Percentiles rank a stretch among this genome's conserved stretches.
These are phyloP conservation scores for Backusella mclennaniae DNA, from an alignment of 192 early-diverging fungal species.

Conservation along the genomic window DNA sequence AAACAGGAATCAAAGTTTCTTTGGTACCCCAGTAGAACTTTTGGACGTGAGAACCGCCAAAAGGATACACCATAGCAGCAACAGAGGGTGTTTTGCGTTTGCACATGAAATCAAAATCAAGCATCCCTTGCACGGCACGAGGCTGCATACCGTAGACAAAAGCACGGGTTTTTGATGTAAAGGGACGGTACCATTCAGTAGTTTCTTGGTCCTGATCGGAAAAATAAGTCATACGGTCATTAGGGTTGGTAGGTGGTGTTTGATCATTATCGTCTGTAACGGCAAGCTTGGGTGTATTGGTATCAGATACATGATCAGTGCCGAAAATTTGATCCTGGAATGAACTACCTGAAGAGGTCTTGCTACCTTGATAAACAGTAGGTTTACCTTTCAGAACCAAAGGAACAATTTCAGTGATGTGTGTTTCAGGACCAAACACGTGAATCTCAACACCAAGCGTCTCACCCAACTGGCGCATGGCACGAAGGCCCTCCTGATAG, in stretches of 20 bases:
- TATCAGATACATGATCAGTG: background rate
- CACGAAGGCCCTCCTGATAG: constrained; percentile 97
- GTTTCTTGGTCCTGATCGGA: constrained; percentile 32
- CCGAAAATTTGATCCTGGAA: constrained; percentile 60
- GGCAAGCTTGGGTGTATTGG: constrained; percentile 33
- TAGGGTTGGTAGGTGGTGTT: constrained; percentile 44
- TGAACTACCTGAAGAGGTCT: constrained; percentile 52
- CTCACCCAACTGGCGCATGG: constrained; percentile 92
- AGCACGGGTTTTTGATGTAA: constrained; percentile 79
- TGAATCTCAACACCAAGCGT: constrained; percentile 91
- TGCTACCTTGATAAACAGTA: constrained; percentile 33
- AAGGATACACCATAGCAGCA: constrained; percentile 98
- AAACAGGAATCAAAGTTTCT: constrained; percentile 94
- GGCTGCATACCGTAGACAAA: constrained; percentile 99
- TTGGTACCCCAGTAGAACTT: constrained; percentile 99
- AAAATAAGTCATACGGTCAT: constrained; percentile 52
- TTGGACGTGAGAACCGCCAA: constrained; percentile 97
- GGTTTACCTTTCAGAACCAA: constrained; percentile 75
- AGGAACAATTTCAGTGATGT: constrained; percentile 98
- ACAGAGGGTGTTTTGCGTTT: constrained; percentile 89
- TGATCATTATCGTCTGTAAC: constrained; percentile 44
- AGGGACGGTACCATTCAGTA: constrained; percentile 68
- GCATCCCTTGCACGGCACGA: constrained; percentile 97
- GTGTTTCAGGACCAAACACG: constrained; percentile 96
- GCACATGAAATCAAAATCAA: constrained; percentile 99